Percentiles rank a stretch among this genome's conserved stretches.
Evolutionary conservation across 73 alveolate genomes (phyloP).

Genomic region (Vitrella brassicaformis): DNA sequence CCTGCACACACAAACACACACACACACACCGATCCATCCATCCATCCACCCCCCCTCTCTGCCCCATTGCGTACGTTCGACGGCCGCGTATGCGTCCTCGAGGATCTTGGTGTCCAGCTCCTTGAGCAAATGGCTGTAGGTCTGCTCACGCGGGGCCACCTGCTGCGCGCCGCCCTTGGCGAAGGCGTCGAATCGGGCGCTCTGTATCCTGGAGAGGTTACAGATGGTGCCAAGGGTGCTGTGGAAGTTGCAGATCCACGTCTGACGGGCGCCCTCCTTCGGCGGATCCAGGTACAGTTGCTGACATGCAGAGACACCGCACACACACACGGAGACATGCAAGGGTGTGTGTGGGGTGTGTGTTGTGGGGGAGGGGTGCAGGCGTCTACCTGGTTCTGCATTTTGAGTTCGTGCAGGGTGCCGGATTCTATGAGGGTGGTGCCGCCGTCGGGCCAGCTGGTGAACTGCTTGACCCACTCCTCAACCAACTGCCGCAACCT

Average conservation of each 20-base stretch:
- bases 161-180: not conserved
- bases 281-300: constrained; percentile 77
- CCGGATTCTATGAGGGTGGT: constrained; percentile 36
- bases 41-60: not conserved
- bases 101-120: constrained; percentile 51
- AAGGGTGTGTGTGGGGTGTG: too few species aligned
- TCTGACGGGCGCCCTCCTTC: constrained; percentile 81
- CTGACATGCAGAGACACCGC: too few species aligned
- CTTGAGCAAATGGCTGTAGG: constrained; percentile 41
- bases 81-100: constrained; percentile 53
- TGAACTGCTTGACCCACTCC: constrained; percentile 70
- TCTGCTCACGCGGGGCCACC: constrained; percentile 1
- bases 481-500: constrained; percentile 53
- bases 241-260: constrained; percentile 89
- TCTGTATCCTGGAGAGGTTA: constrained; percentile 24
- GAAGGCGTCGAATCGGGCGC: constrained; percentile 23
- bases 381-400: not conserved
- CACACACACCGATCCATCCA: not conserved
- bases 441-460: constrained; percentile 23
- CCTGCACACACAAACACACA: not conserved
- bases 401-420: constrained; percentile 19
- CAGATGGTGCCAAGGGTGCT: constrained; percentile 28
- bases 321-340: too few species aligned
- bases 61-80: too few species aligned
- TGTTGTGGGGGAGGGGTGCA: too few species aligned